Base-by-base conservation (phyloP, 164 flowering plant species). In the Aristolochia fimbriata region DNA sequence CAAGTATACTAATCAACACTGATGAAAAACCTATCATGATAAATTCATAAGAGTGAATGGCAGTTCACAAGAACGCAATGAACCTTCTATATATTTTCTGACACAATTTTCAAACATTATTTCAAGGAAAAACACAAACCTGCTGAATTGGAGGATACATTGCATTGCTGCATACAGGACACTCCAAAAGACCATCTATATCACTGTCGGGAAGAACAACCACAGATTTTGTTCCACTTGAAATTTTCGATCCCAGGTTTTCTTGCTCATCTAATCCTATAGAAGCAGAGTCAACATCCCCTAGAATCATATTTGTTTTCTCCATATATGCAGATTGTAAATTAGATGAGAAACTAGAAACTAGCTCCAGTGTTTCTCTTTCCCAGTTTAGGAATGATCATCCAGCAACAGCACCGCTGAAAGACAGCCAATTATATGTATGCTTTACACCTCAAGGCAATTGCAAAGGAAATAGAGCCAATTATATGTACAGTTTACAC, bases 101-200 rank as follows among this genome's bases (percentile, higher is more conserved):
- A 22, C 20, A 50, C 53, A 50, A 3, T n/a, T 50, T 50, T 1
- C n/a, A 49, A 20, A 49, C 15, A 16, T 12, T 10, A 20, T 16
- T n/a, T n/a, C 20, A 49, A 48, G 21, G 13, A 27, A 45, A 54
- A 16, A 68, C 27, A 17, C 46, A 31, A 58, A 70, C 73, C 73
- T 70, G 73, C 66, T 70, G 73, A 61, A 70, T 70, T 53, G 73
- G 73, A 65, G 73, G 73, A 47, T 65, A 70, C 66, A 70, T 65
- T 45, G 73, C 58, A 58, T 65, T 70, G 37, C 57, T 62, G 37
- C 73, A 70, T 19, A 70, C 66, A 52, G 73, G 73, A 37, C 73
- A 70, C 66, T 70, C 66, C 73, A 70, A 57, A n/a, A 70, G 56
- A 61, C 62, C 65, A 63, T 65, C 62, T 53, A 70, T 57, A 58